phyloP scores from a whole-genome alignment of 129 eudicot genomes.

The Gnaphalium uliginosum region DNA sequence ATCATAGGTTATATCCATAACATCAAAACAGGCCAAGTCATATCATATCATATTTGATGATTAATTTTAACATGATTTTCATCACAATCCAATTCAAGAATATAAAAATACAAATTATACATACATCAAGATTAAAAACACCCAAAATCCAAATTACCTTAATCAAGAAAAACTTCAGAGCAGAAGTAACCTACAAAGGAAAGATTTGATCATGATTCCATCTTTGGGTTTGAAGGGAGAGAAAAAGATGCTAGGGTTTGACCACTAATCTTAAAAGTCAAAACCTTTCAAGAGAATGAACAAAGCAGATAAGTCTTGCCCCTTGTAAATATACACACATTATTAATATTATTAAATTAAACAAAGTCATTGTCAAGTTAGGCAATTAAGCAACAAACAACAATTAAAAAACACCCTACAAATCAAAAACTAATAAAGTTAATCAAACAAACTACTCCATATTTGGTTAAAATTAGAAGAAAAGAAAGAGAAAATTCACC shows the following conservation, averaged over 20 bases:
- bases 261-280: constrained; percentile 20
- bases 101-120: neutral
- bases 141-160: neutral
- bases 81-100: neutral
- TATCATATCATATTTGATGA: no score
- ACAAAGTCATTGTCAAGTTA: constrained; percentile 23
- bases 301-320: constrained; percentile 21
- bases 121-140: constrained; percentile 10
- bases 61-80: neutral
- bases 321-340: neutral
- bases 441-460: neutral
- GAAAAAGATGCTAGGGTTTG: constrained; percentile 23
- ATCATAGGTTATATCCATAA: neutral
- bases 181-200: neutral
- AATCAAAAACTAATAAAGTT: neutral
- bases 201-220: constrained; percentile 17
- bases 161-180: neutral
- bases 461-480: neutral
- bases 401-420: constrained; percentile 8
- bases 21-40: constrained; percentile 1
- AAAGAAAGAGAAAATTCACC: neutral
- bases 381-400: constrained; percentile 29
- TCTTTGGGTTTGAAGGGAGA: constrained; percentile 15
- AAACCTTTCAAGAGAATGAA: constrained; percentile 4
- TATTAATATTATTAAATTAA: neutral